Base-by-base conservation (phyloP, 805 yeast genomes). In the Nakazawaea sp. region DNA sequence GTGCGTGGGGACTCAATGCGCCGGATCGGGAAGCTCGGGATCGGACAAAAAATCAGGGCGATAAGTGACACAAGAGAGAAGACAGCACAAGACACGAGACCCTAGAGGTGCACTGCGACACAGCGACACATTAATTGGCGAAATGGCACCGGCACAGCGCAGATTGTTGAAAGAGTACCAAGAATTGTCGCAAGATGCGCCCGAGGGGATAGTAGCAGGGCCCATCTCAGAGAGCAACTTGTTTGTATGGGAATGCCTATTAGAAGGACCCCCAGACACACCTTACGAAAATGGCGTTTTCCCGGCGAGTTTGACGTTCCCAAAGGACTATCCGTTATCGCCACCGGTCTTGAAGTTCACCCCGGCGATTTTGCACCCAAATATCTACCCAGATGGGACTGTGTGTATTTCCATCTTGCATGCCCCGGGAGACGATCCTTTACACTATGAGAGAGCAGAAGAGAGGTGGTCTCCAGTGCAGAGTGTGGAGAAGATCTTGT, bases 391-490 rank as follows among this genome's bases (percentile, higher is more conserved):
- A 35, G 95, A 89, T 53, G 98, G 98, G 3, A 86, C 86, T 18
- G 98, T 92, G 3, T 92, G 98, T 58, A 92, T 92, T 35, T 86
- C 96, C 12, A 92, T 92, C 34, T 66, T 92, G 46, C 98, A 92
- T 56, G 78, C 96, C 1, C 96, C 97, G 1, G 98, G 98, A 9
- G 95, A 89, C 49, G 98, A 92, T 58, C 97, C 98, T 16, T 76
- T 88, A 56, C 88, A 82, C 70, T 92, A 92, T 61, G 98, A 92
- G 58, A 62, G 85, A 21, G 95, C 97, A 0, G 94, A 89, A 49
- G 98, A 92, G 61, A 68, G 98, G 46, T 92, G 98, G 98, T 84
- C 95, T 5, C 98, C 98, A 0, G 89, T 92, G 21, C 98, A 92
- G 58, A 84, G 95, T 54, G 89, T 92, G n/a, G 98, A 92, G 61